phyloP scores from a whole-genome alignment of 1,284 basidiomycete species.

The Coniophora puteana region DNA sequence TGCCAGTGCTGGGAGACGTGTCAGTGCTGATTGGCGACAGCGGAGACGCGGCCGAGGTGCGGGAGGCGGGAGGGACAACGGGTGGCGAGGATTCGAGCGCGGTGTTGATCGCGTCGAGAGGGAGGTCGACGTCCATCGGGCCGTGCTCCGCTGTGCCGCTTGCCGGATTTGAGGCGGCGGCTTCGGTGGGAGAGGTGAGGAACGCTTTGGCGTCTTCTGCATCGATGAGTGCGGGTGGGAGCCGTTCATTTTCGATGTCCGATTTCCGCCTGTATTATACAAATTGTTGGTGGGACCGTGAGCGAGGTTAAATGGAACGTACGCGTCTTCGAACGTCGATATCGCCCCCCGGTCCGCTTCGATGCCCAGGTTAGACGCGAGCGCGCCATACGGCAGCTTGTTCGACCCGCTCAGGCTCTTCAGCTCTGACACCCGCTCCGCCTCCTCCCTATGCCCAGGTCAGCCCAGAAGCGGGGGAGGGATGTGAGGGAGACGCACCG shows the following conservation, averaged over 20 bases:
- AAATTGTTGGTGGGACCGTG: neutral
- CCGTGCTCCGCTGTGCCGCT: too few relatives aligned
- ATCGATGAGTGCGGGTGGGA: constrained; percentile 90
- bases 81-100: constrained; percentile 23
- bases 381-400: constrained; percentile 77
- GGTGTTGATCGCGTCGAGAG: constrained; percentile 32
- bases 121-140: constrained; percentile 19
- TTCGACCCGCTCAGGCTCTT: constrained; percentile 80
- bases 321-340: constrained; percentile 91
- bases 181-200: constrained; percentile 41
- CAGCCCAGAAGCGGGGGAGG: constrained; percentile 2
- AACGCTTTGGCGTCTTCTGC: constrained; percentile 60
- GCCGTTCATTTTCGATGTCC: constrained; percentile 95
- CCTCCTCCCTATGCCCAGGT: constrained; percentile 73
- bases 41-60: constrained; percentile 32
- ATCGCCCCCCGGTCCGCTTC: constrained; percentile 95
- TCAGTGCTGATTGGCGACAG: constrained; percentile 23
- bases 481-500: constrained; percentile 49
- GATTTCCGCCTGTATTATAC: constrained; percentile 69
- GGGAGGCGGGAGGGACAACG: constrained; percentile 17
- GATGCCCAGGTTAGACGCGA: constrained; percentile 83
- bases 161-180: constrained; percentile 43
- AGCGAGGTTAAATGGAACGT: constrained; percentile 32
- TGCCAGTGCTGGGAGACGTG: too few relatives aligned
- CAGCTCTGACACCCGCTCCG: constrained; percentile 93